Evolutionary conservation across 495 filamentous ascomycete genomes (phyloP).

Genomic region (Amniculicola lignicola): DNA sequence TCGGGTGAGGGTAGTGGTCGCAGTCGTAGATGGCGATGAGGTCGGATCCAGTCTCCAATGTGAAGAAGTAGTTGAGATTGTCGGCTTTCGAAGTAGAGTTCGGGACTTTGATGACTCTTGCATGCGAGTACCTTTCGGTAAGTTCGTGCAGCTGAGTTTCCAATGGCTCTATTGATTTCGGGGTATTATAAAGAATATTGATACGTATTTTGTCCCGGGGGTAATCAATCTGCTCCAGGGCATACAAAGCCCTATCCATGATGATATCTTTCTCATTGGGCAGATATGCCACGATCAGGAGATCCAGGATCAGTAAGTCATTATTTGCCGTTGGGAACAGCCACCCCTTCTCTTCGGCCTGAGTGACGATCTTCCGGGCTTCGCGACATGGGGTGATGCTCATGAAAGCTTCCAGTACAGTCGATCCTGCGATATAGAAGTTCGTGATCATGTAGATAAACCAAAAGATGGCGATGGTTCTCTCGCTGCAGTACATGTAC

Average conservation of each 20-base stretch:
- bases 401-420: constrained; percentile 43
- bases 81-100: constrained; percentile 45
- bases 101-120: constrained; percentile 42
- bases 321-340: constrained; percentile 41
- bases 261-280: constrained; percentile 48
- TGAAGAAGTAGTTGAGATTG: constrained; percentile 45
- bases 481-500: constrained; percentile 40
- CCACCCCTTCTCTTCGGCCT: constrained; percentile 40
- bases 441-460: constrained; percentile 43
- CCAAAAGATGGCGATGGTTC: constrained; percentile 39
- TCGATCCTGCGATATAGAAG: constrained; percentile 41
- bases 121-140: constrained; percentile 26
- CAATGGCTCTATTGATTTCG: constrained; percentile 40
- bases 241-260: constrained; percentile 42
- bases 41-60: constrained; percentile 39
- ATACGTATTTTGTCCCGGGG: constrained; percentile 42
- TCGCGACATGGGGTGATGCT: constrained; percentile 37
- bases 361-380: constrained; percentile 35
- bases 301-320: constrained; percentile 41
- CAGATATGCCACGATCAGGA: constrained; percentile 46
- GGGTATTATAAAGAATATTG: constrained; percentile 47
- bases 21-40: constrained; percentile 45
- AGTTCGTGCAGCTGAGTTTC: constrained; percentile 38
- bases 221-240: constrained; percentile 43
- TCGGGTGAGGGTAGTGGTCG: constrained; percentile 45